phyloP scores from a whole-genome alignment of 352 stramenopile genomes.

The Pythium folliculosum region DNA sequence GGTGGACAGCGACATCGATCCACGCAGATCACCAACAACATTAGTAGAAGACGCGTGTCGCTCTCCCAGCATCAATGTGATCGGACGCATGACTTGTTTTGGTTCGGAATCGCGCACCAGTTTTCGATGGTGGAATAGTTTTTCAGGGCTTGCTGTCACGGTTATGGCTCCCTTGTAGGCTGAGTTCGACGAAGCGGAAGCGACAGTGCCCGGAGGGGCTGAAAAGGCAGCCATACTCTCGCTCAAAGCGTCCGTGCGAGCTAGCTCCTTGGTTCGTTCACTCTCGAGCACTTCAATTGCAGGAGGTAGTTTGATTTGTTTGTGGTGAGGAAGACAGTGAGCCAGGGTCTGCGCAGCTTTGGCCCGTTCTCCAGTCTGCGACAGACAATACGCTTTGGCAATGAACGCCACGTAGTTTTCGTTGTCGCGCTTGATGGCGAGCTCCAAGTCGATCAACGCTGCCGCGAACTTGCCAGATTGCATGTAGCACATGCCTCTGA shows the following conservation, averaged over 20 bases:
- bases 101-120: constrained; percentile 20
- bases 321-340: constrained; percentile 40
- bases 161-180: not conserved
- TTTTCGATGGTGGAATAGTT: constrained; percentile 17
- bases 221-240: not conserved
- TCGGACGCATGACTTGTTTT: constrained; percentile 16
- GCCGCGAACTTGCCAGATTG: constrained; percentile 22
- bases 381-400: constrained; percentile 42
- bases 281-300: constrained; percentile 33
- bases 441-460: constrained; percentile 39
- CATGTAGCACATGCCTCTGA: constrained; percentile 40
- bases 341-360: constrained; percentile 32
- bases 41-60: constrained; percentile 8
- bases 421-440: constrained; percentile 43
- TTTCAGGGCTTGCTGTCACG: constrained; percentile 5
- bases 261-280: constrained; percentile 29
- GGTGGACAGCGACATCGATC: not conserved
- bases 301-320: constrained; percentile 31
- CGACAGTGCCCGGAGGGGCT: not conserved
- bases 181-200: not conserved
- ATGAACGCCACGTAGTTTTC: constrained; percentile 47
- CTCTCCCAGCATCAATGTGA: constrained; percentile 11
- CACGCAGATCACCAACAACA: not conserved
- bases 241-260: not conserved
- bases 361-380: constrained; percentile 20